Evolutionary conservation across 495 filamentous ascomycete genomes (phyloP), one percentile per base, ranked within the genome.

Genomic region (Lasiosphaeria ovina): DNA sequence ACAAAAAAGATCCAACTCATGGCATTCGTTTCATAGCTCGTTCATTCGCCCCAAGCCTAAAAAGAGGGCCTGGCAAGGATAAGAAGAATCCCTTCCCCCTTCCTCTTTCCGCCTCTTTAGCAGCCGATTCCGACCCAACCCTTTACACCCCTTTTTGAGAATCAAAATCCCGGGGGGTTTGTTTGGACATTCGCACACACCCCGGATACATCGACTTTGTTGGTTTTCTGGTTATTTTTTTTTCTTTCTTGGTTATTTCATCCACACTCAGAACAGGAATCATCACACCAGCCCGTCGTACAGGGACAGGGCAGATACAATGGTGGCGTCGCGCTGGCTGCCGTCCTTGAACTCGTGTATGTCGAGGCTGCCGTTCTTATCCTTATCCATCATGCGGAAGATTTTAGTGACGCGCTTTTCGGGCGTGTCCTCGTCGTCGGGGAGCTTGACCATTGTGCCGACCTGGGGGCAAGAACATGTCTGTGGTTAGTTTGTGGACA

Each of bases 351-450:
- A 98, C 74, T 98, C 94, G 54, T 92, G 87, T 83, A 97, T 90
- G 75, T 94, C 88, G 55, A 96, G 77, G 70, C 87, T 91, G 60
- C 93, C 89, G 69, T 98, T 97, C 79, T 98, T 93, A 71, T 98
- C 94, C 80, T 98, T 98, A 79, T 98, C 94, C 94, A 98, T 98
- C 94, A 98, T 97, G 66, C 89, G 86, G 79, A 98, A 98, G 74
- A 98, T 98, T 80, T 98, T 98, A 70, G 81, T 85, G 34, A 98
- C 94, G 51, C 95, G 90, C 81, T 98, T 98, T 79, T 98, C 92
- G 24, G 94, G 94, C 56, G 94, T 98, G 76, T 98, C 93, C 77
- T 98, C 94, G 76, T 98, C 94, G 73, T 96, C 91, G 44, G 95
- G 95, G 34, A 98, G 83, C 75, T 98, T 98, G 70, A 98, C 94